phyloP scores from a whole-genome alignment of 306 rosid species.

The Prunus persica region Prunus_persica_NCBIv2 NC_034011.1:26846501-26847000 shows the following conservation, averaged over 20 bases:
- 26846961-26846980: no score
- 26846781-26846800: no score
- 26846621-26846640: not conserved
- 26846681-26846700: not conserved
- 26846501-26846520: not conserved
- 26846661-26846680: not conserved
- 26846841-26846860: no score
- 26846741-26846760: conserved; percentile 28
- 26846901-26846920: no score
- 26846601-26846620: not conserved
- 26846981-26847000: no score
- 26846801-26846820: no score
- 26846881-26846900: no score
- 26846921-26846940: no score
- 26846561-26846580: not conserved
- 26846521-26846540: not conserved
- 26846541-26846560: not conserved
- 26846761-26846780: not conserved
- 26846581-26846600: not conserved
- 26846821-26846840: no score
- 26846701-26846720: not conserved
- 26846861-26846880: no score
- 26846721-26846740: conserved; percentile 37
- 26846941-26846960: no score
- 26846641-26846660: not conserved